Conservation (phyloP, 331 rosid genomes). For the Malus hybrid region DNA sequence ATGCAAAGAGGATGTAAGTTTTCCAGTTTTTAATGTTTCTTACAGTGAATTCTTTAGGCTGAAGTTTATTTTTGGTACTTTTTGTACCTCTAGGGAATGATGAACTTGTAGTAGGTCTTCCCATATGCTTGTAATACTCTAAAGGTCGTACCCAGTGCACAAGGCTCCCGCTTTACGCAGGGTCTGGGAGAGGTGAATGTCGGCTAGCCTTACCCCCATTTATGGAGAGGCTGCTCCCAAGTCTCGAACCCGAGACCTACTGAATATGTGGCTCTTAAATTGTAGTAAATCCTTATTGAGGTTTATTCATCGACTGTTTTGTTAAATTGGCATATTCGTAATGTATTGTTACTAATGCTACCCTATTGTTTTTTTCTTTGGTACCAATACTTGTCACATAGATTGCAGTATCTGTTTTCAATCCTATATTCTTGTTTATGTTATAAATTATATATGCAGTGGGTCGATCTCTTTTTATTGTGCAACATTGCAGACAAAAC, state of each 20-base stretch:
- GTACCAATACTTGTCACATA: not conserved
- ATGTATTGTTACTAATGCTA: not conserved
- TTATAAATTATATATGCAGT: not conserved
- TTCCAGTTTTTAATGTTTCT: not conserved
- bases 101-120: not conserved
- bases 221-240: no score
- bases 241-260: no score
- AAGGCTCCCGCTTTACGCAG: no score
- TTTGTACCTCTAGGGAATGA: not conserved
- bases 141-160: no score
- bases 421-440: not conserved
- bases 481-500: not conserved
- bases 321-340: not conserved
- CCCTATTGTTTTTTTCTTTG: not conserved
- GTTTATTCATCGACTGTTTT: not conserved
- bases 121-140: not conserved
- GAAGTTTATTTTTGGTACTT: not conserved
- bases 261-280: not conserved
- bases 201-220: no score
- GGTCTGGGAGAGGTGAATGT: no score
- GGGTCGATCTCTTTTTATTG: not conserved
- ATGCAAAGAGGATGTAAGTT: slow-evolving; percentile 89
- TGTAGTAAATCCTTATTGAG: no score
- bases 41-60: not conserved
- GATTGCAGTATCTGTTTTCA: not conserved